Conservation (phyloP, 2,329 filamentous ascomycete species). For the Fusarium coffeatum region DNA sequence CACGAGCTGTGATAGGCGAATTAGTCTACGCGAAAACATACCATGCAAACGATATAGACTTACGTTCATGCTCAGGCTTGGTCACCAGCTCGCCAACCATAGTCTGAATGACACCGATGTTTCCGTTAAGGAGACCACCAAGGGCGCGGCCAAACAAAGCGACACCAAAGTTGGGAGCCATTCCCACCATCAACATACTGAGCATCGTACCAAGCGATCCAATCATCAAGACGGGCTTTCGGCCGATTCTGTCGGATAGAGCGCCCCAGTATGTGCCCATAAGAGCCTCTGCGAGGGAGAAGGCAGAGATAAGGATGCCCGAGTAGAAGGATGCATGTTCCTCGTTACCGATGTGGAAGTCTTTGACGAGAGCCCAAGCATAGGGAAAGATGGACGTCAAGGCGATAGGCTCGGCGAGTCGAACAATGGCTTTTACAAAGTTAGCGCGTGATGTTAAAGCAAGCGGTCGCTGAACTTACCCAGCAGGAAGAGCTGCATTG, state of each 20-base stretch:
- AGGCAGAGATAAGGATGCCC: constrained; percentile 87
- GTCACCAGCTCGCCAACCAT: constrained; percentile 92
- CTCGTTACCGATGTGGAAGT: constrained; percentile 77
- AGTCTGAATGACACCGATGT: constrained; percentile 90
- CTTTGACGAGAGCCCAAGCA: constrained; percentile 84
- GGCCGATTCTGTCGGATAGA: constrained; percentile 82
- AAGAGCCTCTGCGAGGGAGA: constrained; percentile 82
- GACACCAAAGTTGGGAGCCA: constrained; percentile 85
- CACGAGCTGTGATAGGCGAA: constrained; percentile 67
- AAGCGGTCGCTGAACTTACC: constrained; percentile 65
- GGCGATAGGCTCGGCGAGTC: constrained; percentile 91
- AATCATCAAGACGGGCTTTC: constrained; percentile 85
- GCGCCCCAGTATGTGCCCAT: constrained; percentile 92
- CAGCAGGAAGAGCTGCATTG: constrained; percentile 83
- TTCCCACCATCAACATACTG: constrained; percentile 84
- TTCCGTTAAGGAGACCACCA: constrained; percentile 88
- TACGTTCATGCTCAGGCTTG: constrained; percentile 86
- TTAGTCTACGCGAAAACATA: constrained; percentile 1
- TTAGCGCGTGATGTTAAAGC: constrained; percentile 63
- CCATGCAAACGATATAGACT: constrained; percentile 53
- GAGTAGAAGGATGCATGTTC: constrained; percentile 88
- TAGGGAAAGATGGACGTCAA: constrained; percentile 95
- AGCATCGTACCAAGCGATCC: constrained; percentile 86
- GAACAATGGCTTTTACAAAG: constrained; percentile 79
- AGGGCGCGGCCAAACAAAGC: constrained; percentile 80